Conservation (phyloP, 2,329 filamentous ascomycete genomes). For the Phialophora verrucosa region DNA sequence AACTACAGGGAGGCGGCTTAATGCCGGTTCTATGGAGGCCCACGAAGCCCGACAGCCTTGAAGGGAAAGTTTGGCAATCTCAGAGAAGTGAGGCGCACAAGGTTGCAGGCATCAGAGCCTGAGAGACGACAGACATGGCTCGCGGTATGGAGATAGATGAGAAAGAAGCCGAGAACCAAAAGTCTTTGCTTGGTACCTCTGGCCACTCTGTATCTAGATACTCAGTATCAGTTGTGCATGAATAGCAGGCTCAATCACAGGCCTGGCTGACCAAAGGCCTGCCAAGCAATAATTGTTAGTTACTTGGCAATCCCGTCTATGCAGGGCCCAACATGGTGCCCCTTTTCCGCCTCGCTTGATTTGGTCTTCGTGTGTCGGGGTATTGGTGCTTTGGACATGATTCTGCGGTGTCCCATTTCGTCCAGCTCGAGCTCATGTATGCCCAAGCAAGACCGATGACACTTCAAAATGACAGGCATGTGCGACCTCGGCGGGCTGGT, state of each 20-base stretch:
- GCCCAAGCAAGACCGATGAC: not conserved
- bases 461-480: not conserved
- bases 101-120: not conserved
- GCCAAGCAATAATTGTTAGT: not conserved
- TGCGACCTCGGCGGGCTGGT: slow-evolving; percentile 24
- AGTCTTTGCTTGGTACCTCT: not conserved
- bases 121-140: not conserved
- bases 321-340: not conserved
- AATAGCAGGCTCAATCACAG: not conserved
- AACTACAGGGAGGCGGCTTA: not conserved
- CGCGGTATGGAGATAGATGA: not conserved
- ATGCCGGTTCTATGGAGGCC: not conserved
- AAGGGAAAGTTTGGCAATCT: not conserved
- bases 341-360: not conserved
- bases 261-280: not conserved
- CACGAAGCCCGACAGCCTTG: not conserved
- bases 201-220: not conserved
- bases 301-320: not conserved
- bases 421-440: not conserved
- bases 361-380: not conserved
- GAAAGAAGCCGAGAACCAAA: not conserved
- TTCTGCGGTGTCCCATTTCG: not conserved
- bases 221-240: not conserved
- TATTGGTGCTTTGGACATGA: not conserved
- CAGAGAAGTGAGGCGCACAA: not conserved